Conservation (phyloP, 2,329 filamentous ascomycete species). For the Aspergillus clavatus region DNA sequence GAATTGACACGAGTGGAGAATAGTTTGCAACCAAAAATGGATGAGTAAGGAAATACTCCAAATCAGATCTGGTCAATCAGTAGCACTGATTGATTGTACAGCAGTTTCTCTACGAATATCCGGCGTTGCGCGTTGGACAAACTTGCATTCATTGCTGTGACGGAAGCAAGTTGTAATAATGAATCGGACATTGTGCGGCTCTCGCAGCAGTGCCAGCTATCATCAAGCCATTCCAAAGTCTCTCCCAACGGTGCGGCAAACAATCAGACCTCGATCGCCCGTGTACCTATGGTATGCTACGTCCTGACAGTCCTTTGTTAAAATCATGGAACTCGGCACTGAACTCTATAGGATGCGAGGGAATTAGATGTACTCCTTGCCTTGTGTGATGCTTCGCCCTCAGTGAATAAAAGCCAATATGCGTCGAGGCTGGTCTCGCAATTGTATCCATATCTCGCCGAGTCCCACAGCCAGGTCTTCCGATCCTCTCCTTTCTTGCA, state of each 20-base stretch:
- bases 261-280: conserved; percentile 34
- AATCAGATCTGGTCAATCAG: neutral
- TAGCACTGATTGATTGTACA: conserved; percentile 11
- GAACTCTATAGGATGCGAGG: conserved; percentile 61
- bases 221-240: conserved; percentile 22
- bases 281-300: conserved; percentile 36
- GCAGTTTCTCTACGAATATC: conserved; percentile 31
- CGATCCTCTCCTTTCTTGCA: conserved; percentile 75
- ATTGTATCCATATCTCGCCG: conserved; percentile 76
- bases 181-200: conserved; percentile 36
- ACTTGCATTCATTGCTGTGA: conserved; percentile 40
- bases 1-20: neutral
- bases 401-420: conserved; percentile 64
- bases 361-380: conserved; percentile 91
- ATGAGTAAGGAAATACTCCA: conserved; percentile 24
- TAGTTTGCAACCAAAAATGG: conserved; percentile 21
- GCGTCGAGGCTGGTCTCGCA: conserved; percentile 75
- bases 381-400: conserved; percentile 81
- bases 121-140: conserved; percentile 42
- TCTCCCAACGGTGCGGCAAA: conserved; percentile 35
- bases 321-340: conserved; percentile 12
- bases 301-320: neutral
- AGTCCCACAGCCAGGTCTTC: conserved; percentile 75
- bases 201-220: conserved; percentile 25
- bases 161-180: conserved; percentile 23